These are phyloP conservation scores for Thalassiosira exigua DNA, from an alignment of 352 stramenopile species.

Conservation along the genomic window DNA sequence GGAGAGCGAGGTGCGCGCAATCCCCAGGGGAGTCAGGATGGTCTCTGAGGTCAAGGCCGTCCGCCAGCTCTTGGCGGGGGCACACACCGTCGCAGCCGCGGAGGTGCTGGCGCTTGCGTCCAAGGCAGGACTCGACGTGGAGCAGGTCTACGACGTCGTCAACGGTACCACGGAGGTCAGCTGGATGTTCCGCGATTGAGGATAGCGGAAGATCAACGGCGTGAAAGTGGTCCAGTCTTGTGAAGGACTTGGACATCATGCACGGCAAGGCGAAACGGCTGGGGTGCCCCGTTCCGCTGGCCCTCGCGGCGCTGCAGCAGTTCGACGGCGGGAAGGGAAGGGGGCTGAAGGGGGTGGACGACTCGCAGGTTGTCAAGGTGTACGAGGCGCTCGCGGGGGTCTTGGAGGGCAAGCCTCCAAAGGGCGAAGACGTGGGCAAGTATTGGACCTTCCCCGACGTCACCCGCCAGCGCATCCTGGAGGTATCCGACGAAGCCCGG, in stretches of 20 bases:
- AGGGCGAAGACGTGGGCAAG: slow-evolving; percentile 52
- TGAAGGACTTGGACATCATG: slow-evolving; percentile 85
- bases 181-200: slow-evolving; percentile 82
- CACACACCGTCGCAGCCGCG: slow-evolving; percentile 72
- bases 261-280: slow-evolving; percentile 68
- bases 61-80: slow-evolving; percentile 76
- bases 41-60: slow-evolving; percentile 74
- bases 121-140: slow-evolving; percentile 73
- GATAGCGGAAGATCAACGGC: slow-evolving; percentile 67
- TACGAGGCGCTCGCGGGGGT: slow-evolving; percentile 71
- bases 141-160: slow-evolving; percentile 79
- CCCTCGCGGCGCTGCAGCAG: slow-evolving; percentile 69
- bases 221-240: slow-evolving; percentile 62
- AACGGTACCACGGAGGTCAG: slow-evolving; percentile 64
- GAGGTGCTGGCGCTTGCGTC: slow-evolving; percentile 74
- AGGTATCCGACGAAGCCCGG: slow-evolving; percentile 60
- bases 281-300: slow-evolving; percentile 63
- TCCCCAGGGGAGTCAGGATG: slow-evolving; percentile 66
- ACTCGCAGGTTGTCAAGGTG: slow-evolving; percentile 75
- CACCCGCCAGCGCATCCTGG: slow-evolving; percentile 61
- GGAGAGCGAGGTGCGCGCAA: slow-evolving; percentile 68
- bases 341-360: slow-evolving; percentile 66
- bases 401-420: slow-evolving; percentile 7
- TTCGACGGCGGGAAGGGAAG: slow-evolving; percentile 66
- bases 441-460: slow-evolving; percentile 61